Evolutionary conservation across 805 yeast genomes (phyloP).

Genomic region (Lipomyces spencermartinsiae): DNA sequence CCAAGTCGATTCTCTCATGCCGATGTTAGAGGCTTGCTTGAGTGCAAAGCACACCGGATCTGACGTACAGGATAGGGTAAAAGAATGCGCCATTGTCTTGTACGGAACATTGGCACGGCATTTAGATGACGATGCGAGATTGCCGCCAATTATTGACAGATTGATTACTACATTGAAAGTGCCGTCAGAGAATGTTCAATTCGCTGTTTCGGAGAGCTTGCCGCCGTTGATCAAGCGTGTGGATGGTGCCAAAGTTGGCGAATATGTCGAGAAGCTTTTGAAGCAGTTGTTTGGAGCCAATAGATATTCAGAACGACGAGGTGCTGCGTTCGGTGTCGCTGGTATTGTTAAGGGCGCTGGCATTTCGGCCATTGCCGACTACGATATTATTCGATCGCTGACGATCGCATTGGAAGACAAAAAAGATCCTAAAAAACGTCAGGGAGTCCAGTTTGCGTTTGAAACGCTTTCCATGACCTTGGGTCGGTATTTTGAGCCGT

Average conservation of each 20-base stretch:
- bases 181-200: constrained; percentile 89
- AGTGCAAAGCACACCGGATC: constrained; percentile 36
- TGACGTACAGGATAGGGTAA: constrained; percentile 63
- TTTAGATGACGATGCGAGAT: constrained; percentile 70
- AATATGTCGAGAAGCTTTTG: constrained; percentile 64
- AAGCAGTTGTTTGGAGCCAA: constrained; percentile 63
- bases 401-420: constrained; percentile 88
- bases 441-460: constrained; percentile 85
- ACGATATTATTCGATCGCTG: constrained; percentile 75
- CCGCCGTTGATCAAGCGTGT: constrained; percentile 78
- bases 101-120: constrained; percentile 94
- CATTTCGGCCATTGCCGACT: constrained; percentile 72
- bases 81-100: constrained; percentile 80
- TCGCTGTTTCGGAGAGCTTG: constrained; percentile 83
- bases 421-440: constrained; percentile 73
- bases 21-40: constrained; percentile 77
- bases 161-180: constrained; percentile 77
- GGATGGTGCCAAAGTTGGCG: constrained; percentile 48
- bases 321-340: constrained; percentile 95
- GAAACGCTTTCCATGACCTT: constrained; percentile 81
- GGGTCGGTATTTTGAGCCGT: constrained; percentile 88
- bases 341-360: constrained; percentile 94
- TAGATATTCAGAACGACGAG: constrained; percentile 66
- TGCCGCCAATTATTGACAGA: constrained; percentile 67
- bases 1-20: constrained; percentile 74